phyloP scores from a whole-genome alignment of 805 yeast species.

The Limtongia smithiae region DNA sequence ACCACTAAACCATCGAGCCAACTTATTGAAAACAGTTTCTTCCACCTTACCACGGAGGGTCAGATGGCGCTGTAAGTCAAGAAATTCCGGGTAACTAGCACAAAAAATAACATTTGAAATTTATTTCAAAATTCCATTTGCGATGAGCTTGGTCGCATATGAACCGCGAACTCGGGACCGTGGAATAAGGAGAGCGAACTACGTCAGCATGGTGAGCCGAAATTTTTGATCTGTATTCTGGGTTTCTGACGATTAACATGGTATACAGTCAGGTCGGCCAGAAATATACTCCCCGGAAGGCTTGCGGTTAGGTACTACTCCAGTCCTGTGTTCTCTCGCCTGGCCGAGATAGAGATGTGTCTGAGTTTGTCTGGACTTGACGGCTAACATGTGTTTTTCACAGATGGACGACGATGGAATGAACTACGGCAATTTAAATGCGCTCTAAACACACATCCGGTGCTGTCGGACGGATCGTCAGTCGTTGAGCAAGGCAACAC shows the following conservation, averaged over 20 bases:
- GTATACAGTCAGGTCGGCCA: conserved; percentile 29
- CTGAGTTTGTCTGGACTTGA: too few species aligned
- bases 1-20: conserved; percentile 41
- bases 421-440: conserved; percentile 82
- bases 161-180: too few species aligned
- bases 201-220: background rate
- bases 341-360: too few species aligned
- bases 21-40: background rate
- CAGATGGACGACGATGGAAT: conserved; percentile 92
- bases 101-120: background rate
- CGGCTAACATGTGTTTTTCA: background rate
- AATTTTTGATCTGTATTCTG: background rate
- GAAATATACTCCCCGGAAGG: conserved; percentile 97
- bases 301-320: conserved; percentile 50
- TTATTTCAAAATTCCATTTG: too few species aligned
- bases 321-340: background rate
- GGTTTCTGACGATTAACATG: background rate
- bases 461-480: conserved; percentile 85
- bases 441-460: conserved; percentile 80
- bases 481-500: conserved; percentile 90
- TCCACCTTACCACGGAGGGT: too few species aligned
- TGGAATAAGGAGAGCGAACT: too few species aligned
- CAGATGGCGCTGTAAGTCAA: too few species aligned
- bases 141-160: too few species aligned
- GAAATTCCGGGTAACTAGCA: background rate